phyloP scores from a whole-genome alignment of 2,329 filamentous ascomycete species.

The Macrophomina phaseolina region DNA sequence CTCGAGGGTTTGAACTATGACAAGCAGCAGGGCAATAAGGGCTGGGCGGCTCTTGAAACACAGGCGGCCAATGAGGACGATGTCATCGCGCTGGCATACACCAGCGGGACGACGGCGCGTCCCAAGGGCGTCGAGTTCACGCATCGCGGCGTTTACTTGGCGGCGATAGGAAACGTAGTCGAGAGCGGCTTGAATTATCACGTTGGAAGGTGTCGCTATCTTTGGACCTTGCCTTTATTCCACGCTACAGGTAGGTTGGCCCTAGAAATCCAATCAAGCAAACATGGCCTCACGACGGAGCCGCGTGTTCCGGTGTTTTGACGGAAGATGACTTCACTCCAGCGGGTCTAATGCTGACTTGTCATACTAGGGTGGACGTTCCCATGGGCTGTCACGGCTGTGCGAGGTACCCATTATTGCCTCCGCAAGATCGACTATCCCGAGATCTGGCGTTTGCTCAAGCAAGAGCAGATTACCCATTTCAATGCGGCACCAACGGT shows the following conservation, averaged over 20 bases:
- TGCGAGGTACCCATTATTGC: conserved; percentile 93
- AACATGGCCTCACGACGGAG: too few species aligned
- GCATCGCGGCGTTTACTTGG: conserved; percentile 85
- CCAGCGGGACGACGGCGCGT: conserved; percentile 86
- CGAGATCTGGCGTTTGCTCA: conserved; percentile 87
- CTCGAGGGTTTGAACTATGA: conserved; percentile 80
- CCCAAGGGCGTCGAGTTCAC: conserved; percentile 95
- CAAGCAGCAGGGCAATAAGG: conserved; percentile 64
- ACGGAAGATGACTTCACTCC: too few species aligned
- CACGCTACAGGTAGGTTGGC: conserved; percentile 59
- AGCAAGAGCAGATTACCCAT: conserved; percentile 86
- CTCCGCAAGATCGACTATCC: conserved; percentile 94
- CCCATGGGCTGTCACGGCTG: conserved; percentile 90
- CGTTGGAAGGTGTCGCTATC: conserved; percentile 74
- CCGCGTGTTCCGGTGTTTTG: too few species aligned
- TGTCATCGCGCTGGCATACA: conserved; percentile 88
- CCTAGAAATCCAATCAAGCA: conserved; percentile 31
- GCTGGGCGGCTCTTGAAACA: conserved; percentile 78
- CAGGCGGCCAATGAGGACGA: conserved; percentile 78
- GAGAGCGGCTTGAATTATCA: conserved; percentile 83
- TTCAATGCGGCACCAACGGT: conserved; percentile 97
- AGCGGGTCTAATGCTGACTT: not conserved
- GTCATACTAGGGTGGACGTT: conserved; percentile 70
- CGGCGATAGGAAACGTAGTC: conserved; percentile 81
- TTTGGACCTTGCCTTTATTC: conserved; percentile 93